These are phyloP conservation scores for Ceraceosorus bombacis DNA, from an alignment of 1,284 basidiomycete genomes.

Conservation along the genomic window DNA sequence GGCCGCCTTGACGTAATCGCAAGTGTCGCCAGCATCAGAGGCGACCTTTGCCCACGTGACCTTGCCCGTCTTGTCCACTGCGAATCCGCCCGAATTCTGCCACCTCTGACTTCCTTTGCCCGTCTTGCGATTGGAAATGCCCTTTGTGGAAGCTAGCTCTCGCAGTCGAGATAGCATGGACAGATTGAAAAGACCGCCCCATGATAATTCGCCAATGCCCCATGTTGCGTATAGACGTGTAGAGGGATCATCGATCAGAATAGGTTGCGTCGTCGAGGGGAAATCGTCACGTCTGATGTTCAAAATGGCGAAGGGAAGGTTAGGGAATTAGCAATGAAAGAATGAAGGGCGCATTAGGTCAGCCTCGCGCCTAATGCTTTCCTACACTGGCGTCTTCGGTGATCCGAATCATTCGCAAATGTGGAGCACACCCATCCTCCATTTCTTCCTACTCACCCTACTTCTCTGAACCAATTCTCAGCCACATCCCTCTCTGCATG, in stretches of 20 bases:
- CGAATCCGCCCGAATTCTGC: slow-evolving; percentile 20
- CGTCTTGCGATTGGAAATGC: slow-evolving; percentile 16
- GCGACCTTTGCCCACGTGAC: slow-evolving; percentile 18
- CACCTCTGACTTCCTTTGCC: slow-evolving; percentile 13
- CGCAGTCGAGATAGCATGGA: slow-evolving; percentile 6
- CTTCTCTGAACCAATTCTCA: slow-evolving; percentile 13
- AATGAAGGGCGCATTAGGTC: no score
- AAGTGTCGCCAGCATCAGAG: slow-evolving; percentile 14
- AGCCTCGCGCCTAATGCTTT: no score
- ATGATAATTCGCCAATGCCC: slow-evolving; percentile 12
- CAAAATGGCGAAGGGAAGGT: background rate
- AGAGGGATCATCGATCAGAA: slow-evolving; percentile 10
- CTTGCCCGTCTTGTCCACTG: slow-evolving; percentile 13
- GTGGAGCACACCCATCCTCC: background rate
- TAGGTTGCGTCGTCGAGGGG: slow-evolving; percentile 1
- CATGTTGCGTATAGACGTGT: slow-evolving; percentile 13
- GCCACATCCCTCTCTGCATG: slow-evolving; percentile 11
- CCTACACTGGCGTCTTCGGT: no score
- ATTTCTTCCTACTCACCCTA: slow-evolving; percentile 10
- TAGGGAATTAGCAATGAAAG: background rate
- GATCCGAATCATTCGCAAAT: background rate
- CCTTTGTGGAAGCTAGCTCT: slow-evolving; percentile 12
- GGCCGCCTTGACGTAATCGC: slow-evolving; percentile 12
- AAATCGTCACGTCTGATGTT: slow-evolving; percentile 4
- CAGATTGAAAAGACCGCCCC: slow-evolving; percentile 8